Evolutionary conservation across 805 yeast species (phyloP), one percentile per base, ranked within the genome.

Genomic region (Candida dendrica): DNA sequence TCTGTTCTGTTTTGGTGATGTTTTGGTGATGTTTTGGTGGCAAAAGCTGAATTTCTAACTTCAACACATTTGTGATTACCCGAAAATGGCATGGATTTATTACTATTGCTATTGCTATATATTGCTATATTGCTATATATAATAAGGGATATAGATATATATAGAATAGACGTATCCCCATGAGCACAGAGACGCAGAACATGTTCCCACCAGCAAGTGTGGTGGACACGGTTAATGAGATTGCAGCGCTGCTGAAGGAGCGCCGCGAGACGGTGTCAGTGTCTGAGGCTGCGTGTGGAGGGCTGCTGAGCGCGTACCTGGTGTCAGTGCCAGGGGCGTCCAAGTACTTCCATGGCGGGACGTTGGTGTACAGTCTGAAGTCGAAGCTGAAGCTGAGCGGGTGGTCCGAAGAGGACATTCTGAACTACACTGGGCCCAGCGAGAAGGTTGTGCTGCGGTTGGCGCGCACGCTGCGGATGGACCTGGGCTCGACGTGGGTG

Each of bases 201-300:
- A 19, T 8, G 1, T 84, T 84, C 52, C 91, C 91, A 14, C 86
- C 90, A 3, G 59, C 60, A 7, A 77, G 74, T 15, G 66, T 82
- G 5, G 59, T 65, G 34, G 53, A 45, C 19, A 63, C 79, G 9
- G 88, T 84, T 3, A 55, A 56, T 9, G 63, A 69, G 54, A 84
- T 87, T 35, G 80, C 93, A 0, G 61, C 58, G 30, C 65, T 79
- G 5, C 68, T 87, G 19, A 61, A 74, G 16, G 56, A 59, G 16
- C 66, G 79, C 22, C 61, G 70, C 13, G 80, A 81, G 56, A 84
- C 95, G 1, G 64, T 87, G 18, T 85, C 95, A 0, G 82, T 84
- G 1, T 79, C 90, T 6, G 96, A 87, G 53, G 89, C 90, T 3
- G 95, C 95, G 0, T 87, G 95, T 59, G 96, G 96, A 8, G 96